Base-by-base conservation (phyloP, 2,329 filamentous ascomycete genomes). In the Geosmithia putterillii region DNA sequence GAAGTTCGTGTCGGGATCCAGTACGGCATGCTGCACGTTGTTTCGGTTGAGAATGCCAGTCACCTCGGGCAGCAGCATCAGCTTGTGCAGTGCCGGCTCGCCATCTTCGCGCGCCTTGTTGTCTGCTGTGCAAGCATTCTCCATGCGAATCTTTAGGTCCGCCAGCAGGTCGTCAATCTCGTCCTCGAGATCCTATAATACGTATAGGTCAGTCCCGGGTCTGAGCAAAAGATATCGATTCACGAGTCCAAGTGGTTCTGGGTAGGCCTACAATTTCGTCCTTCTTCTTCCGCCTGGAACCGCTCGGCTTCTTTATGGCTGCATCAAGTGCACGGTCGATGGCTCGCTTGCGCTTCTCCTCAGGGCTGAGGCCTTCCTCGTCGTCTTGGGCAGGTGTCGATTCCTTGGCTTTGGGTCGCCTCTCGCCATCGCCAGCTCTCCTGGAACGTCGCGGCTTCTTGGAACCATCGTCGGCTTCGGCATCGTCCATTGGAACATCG, bases 1-100 rank as follows among this genome's bases (percentile, higher is more conserved):
- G 48, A 98, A 83, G 66, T 96, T 95, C 57, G 84, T 94, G 57
- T 98, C 92, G 0, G 90, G 90, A 52, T 95, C 90, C 36, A 95
- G 79, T 41, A 96, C 81, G 23, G 85, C 83, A 52, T 86, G 74
- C 56, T 85, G 86, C 22, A 90, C 78, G 43, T 85, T 87, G 62
- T 90, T 94, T 55, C 88, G 85, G 61, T 94, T 95, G 47, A 98
- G 74, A 18, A 96, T 73, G 38, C 81, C 79, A 40, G 89, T 81
- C 14, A 98, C 92, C 59, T 95, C 83, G 2, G 90, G 89, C 15
- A 98, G 78, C 52, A 98, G 82, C 65, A 89, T 88, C 39, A 98
- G 76, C 68, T 98, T 98, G 66, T 94, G 83, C 46, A 88, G 78
- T 23, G 92, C 92, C 1, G 90, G 87, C 55, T 86, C 73, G 50